Evolutionary conservation across 352 stramenopile species (phyloP).

Genomic region (Poterioochromonas sp.): DNA sequence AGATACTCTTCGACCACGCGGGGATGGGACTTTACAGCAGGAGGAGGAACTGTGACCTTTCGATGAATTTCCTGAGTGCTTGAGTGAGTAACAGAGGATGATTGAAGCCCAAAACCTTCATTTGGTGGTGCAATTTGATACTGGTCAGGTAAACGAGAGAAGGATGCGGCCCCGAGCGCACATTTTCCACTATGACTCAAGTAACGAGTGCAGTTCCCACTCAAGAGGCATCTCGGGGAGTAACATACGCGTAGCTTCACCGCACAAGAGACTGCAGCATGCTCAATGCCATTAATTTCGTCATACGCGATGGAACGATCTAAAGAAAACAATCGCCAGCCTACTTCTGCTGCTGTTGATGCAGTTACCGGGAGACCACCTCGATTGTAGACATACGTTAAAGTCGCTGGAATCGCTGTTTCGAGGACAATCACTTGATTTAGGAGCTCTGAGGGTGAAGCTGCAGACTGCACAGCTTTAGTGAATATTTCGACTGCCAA

Average conservation of each 20-base stretch:
- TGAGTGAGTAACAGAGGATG: too few relatives aligned
- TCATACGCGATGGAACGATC: constrained; percentile 1
- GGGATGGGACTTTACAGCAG: too few relatives aligned
- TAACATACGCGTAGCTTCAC: neutral
- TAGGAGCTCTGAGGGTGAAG: neutral
- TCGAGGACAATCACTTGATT: neutral
- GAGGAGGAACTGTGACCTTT: too few relatives aligned
- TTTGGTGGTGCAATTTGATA: neutral
- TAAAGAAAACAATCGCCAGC: neutral
- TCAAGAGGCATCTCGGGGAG: neutral
- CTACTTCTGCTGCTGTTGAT: neutral
- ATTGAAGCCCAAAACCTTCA: too few relatives aligned
- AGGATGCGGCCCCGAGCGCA: neutral
- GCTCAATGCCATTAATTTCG: neutral
- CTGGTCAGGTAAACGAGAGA: neutral
- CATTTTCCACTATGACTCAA: neutral
- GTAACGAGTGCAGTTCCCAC: neutral
- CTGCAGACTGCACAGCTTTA: neutral
- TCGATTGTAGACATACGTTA: neutral
- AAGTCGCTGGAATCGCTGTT: neutral
- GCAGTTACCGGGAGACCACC: neutral
- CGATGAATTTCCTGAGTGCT: too few relatives aligned
- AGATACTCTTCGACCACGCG: too few relatives aligned
- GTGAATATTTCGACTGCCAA: neutral
- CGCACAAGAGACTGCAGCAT: neutral